Conservation (phyloP, 192 early-diverging fungal species). For the Entophlyctis luteolus region DNA sequence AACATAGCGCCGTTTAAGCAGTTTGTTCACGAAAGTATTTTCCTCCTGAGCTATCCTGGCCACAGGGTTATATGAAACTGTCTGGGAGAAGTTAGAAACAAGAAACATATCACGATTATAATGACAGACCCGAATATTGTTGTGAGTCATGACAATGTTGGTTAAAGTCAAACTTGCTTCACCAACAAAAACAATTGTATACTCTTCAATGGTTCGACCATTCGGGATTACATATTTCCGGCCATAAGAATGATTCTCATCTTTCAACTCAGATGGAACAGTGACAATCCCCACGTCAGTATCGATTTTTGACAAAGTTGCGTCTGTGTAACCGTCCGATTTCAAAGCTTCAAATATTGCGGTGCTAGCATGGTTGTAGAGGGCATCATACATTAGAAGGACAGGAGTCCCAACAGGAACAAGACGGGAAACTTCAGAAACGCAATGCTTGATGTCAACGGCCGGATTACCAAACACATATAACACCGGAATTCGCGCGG, state of each 20-base stretch:
- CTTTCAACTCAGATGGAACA: not conserved
- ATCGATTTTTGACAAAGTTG: slow-evolving; percentile 11
- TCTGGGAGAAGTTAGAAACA: slow-evolving; percentile 28
- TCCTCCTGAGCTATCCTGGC: slow-evolving; percentile 47
- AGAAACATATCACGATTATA: not conserved
- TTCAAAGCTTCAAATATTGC: not conserved
- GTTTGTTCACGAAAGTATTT: slow-evolving; percentile 18
- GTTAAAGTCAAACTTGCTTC: slow-evolving; percentile 74
- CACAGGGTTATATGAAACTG: slow-evolving; percentile 68
- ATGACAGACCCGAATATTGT: slow-evolving; percentile 43
- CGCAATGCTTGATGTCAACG: slow-evolving; percentile 62
- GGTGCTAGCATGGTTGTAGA: slow-evolving; percentile 57
- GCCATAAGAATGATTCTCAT: not conserved
- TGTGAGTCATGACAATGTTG: slow-evolving; percentile 81
- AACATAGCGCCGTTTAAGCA: slow-evolving; percentile 62
- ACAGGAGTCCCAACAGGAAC: slow-evolving; percentile 45
- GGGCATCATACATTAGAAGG: slow-evolving; percentile 73
- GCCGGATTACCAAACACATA: slow-evolving; percentile 80
- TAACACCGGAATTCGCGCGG: slow-evolving; percentile 74
- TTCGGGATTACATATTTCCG: slow-evolving; percentile 17
- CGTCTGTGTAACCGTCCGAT: not conserved
- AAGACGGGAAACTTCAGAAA: slow-evolving; percentile 38
- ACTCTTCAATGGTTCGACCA: slow-evolving; percentile 52
- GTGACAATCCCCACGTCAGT: not conserved
- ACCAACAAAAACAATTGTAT: slow-evolving; percentile 80